Percentiles rank a stretch among this genome's conserved stretches.
These are phyloP conservation scores for Blastomyces emzantsi DNA, from an alignment of 2,329 filamentous ascomycete species.

Conservation along the genomic window DNA sequence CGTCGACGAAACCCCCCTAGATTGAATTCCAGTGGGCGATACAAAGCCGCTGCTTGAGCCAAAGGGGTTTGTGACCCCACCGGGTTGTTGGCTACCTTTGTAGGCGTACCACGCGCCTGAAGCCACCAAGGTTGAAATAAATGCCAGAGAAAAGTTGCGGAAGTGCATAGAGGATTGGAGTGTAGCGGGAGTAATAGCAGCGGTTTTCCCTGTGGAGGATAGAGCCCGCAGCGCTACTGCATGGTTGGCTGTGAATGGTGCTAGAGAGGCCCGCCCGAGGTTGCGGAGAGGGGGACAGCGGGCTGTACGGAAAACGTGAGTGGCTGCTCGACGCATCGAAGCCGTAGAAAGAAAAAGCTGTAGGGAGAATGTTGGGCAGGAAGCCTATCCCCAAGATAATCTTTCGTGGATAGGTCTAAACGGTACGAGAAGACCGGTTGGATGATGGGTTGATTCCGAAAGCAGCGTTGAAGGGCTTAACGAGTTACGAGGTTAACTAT, in stretches of 20 bases:
- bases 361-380: conserved; percentile 7
- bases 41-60: conserved; percentile 19
- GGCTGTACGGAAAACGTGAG: conserved; percentile 41
- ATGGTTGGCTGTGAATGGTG: conserved; percentile 32
- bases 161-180: conserved; percentile 42
- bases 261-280: conserved; percentile 26
- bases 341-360: conserved; percentile 12
- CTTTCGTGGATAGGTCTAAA: neutral
- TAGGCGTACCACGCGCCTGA: conserved; percentile 44
- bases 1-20: conserved; percentile 22
- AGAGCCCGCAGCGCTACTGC: conserved; percentile 30
- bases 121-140: conserved; percentile 40
- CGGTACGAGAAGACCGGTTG: neutral
- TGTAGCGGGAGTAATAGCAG: conserved; percentile 27
- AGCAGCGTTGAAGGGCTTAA: neutral
- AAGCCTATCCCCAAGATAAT: neutral
- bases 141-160: conserved; percentile 40
- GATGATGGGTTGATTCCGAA: neutral
- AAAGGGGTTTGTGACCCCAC: conserved; percentile 16
- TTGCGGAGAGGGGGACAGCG: conserved; percentile 39
- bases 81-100: conserved; percentile 26
- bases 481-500: no score
- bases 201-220: conserved; percentile 27
- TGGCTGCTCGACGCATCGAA: conserved; percentile 42
- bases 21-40: conserved; percentile 17